phyloP scores from a whole-genome alignment of 2,329 filamentous ascomycete species.

The Xylaria sp. region DNA sequence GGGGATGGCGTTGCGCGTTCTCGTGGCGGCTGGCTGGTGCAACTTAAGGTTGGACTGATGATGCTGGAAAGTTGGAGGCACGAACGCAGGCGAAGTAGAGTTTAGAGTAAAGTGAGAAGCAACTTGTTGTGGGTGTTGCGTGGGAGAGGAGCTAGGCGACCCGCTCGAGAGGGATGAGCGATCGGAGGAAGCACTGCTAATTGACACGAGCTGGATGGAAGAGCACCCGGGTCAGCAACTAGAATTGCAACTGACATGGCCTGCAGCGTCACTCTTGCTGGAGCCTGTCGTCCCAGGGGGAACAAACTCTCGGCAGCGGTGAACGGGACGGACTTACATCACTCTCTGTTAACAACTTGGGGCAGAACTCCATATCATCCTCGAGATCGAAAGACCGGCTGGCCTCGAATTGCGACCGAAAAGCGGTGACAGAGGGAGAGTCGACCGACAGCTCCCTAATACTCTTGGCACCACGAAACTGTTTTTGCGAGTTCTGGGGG shows the following conservation, averaged over 20 bases:
- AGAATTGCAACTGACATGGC: conserved; percentile 6
- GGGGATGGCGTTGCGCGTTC: conserved; percentile 93
- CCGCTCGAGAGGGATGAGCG: conserved; percentile 94
- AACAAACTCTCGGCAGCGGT: conserved; percentile 19
- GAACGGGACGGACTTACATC: conserved; percentile 73
- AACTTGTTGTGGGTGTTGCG: conserved; percentile 85
- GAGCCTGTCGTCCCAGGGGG: neutral
- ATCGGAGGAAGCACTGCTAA: conserved; percentile 89
- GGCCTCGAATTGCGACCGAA: conserved; percentile 89
- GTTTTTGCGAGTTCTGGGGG: conserved; percentile 84
- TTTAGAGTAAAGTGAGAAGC: conserved; percentile 80
- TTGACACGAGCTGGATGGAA: conserved; percentile 80
- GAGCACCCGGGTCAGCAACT: conserved; percentile 41
- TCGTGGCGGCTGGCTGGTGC: conserved; percentile 89
- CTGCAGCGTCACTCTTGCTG: conserved; percentile 8
- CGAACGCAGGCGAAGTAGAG: conserved; percentile 73
- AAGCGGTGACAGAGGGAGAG: conserved; percentile 77
- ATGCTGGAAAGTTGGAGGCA: conserved; percentile 73
- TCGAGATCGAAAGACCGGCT: conserved; percentile 94
- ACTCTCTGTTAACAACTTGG: conserved; percentile 88
- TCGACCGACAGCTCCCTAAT: conserved; percentile 85
- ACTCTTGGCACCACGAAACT: conserved; percentile 84
- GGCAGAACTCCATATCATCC: conserved; percentile 96
- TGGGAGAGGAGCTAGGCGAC: conserved; percentile 90
- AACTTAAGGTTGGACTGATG: conserved; percentile 78